A percentile compares a stretch with the other conserved stretches of the same genome.
phyloP scores from a whole-genome alignment of 2,329 filamentous ascomycete genomes.

The Pseudocercospora vitis region DNA sequence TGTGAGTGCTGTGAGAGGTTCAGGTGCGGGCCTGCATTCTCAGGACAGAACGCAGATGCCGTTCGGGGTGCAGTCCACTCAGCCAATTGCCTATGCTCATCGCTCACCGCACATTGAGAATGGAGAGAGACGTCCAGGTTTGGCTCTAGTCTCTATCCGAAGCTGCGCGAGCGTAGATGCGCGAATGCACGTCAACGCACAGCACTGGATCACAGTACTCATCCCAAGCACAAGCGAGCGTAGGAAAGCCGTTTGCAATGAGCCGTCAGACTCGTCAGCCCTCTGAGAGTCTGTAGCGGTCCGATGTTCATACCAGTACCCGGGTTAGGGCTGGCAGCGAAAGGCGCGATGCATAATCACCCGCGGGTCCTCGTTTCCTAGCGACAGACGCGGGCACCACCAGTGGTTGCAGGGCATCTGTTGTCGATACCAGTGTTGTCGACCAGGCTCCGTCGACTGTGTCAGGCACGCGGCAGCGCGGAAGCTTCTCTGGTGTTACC shows the following conservation, averaged over 20 bases:
- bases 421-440: slow-evolving; percentile 2
- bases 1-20: slow-evolving; percentile 16
- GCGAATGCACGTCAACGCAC: slow-evolving; percentile 12
- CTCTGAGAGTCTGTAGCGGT: not conserved
- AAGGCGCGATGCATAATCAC: slow-evolving; percentile 15
- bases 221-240: not conserved
- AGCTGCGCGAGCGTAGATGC: slow-evolving; percentile 19
- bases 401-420: slow-evolving; percentile 5
- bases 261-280: not conserved
- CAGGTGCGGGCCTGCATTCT: slow-evolving; percentile 17
- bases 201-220: not conserved
- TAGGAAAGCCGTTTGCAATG: not conserved
- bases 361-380: slow-evolving; percentile 7
- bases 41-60: slow-evolving; percentile 13
- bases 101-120: slow-evolving; percentile 25
- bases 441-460: slow-evolving; percentile 7
- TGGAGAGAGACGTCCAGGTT: slow-evolving; percentile 7
- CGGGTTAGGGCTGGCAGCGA: slow-evolving; percentile 10
- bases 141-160: slow-evolving; percentile 17
- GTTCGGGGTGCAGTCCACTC: slow-evolving; percentile 15
- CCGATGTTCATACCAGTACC: slow-evolving; percentile 12
- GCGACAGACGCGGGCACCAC: slow-evolving; percentile 8
- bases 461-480: slow-evolving; percentile 13
- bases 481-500: slow-evolving; percentile 10
- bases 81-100: slow-evolving; percentile 15